These are phyloP conservation scores for Penicillium digitatum DNA, from an alignment of 2,329 filamentous ascomycete genomes.

Conservation along the genomic window DNA sequence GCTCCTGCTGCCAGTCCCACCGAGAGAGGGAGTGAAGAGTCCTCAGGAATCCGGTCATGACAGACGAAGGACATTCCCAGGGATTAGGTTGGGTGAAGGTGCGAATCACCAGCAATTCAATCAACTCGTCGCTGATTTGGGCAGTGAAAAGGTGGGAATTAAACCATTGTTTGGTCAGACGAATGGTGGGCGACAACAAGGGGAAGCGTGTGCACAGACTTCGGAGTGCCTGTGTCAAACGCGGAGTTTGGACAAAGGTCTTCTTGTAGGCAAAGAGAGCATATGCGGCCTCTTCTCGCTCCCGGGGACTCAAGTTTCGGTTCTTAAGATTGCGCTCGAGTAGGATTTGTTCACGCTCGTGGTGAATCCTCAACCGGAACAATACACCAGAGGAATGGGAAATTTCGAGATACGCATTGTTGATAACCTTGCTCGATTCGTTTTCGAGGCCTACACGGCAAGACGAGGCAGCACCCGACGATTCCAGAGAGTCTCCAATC, in stretches of 20 bases:
- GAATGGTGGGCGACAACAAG: conserved; percentile 74
- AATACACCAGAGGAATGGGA: conserved; percentile 65
- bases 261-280: conserved; percentile 69
- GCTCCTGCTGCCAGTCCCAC: conserved; percentile 88
- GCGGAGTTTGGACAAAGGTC: conserved; percentile 65
- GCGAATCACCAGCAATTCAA: conserved; percentile 76
- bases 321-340: conserved; percentile 75
- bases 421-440: conserved; percentile 62
- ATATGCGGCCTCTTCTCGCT: conserved; percentile 64
- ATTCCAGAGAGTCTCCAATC: conserved; percentile 68
- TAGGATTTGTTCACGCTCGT: conserved; percentile 78
- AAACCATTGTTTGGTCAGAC: conserved; percentile 88
- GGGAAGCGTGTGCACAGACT: conserved; percentile 77
- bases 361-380: conserved; percentile 83
- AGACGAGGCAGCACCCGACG: conserved; percentile 54
- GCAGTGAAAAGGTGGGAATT: conserved; percentile 70
- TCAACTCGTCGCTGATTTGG: conserved; percentile 73
- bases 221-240: conserved; percentile 76
- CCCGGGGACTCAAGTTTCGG: conserved; percentile 61
- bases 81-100: conserved; percentile 79
- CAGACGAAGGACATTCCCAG: conserved; percentile 71
- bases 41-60: conserved; percentile 74
- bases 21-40: conserved; percentile 73
- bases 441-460: conserved; percentile 80
- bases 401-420: conserved; percentile 79